Conservation (phyloP, 139 green algal genomes). For the Deuterostichococcus epilithicus region DNA sequence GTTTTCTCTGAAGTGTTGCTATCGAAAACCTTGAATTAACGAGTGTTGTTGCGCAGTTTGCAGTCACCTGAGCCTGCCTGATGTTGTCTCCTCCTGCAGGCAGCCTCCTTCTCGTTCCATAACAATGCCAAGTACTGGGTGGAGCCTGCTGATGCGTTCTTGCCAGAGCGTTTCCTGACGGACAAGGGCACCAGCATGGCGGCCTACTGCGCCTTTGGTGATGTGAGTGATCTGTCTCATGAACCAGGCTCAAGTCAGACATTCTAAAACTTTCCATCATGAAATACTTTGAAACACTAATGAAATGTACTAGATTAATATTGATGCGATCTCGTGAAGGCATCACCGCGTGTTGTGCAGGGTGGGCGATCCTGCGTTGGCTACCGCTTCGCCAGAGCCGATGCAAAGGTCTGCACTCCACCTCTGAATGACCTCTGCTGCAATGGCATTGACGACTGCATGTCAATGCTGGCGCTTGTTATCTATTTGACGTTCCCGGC, state of each 20-base stretch:
- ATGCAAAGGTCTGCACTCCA: not conserved
- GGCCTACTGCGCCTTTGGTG: not conserved
- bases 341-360: constrained; percentile 28
- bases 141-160: constrained; percentile 29
- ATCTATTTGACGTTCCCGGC: no score
- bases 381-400: constrained; percentile 26
- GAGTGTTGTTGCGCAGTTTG: no score
- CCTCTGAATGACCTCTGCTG: not conserved
- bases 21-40: not conserved
- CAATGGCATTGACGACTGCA: constrained; percentile 19
- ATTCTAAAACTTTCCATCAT: no score
- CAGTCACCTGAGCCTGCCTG: not conserved
- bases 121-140: constrained; percentile 41
- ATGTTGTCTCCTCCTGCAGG: not conserved
- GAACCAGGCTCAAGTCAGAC: no score
- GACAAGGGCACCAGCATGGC: not conserved
- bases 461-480: no score
- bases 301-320: no score
- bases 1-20: no score
- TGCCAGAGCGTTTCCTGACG: constrained; percentile 53
- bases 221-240: not conserved
- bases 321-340: no score
- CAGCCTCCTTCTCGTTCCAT: constrained; percentile 40
- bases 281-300: no score
- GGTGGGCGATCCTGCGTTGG: constrained; percentile 43